Evolutionary conservation across 352 stramenopile genomes (phyloP).

Genomic region (Elongisporangium anandrum): DNA sequence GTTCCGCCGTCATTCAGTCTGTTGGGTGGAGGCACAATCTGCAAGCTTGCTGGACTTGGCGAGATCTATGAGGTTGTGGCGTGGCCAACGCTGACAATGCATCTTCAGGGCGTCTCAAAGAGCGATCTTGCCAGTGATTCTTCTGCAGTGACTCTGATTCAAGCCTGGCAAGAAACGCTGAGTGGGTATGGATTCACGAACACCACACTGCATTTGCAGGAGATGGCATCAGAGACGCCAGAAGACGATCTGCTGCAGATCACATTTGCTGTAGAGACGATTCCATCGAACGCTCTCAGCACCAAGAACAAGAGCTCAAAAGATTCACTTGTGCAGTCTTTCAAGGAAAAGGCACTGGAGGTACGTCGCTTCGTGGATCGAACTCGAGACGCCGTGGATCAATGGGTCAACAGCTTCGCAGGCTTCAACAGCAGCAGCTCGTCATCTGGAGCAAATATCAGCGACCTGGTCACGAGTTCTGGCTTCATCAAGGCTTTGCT

Average conservation of each 20-base stretch:
- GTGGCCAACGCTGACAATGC: slow-evolving; percentile 24
- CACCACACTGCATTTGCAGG: slow-evolving; percentile 19
- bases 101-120: slow-evolving; percentile 13
- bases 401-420: background rate
- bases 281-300: background rate
- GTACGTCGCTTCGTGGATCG: background rate
- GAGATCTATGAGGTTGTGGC: slow-evolving; percentile 39
- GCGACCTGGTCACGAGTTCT: background rate
- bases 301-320: background rate
- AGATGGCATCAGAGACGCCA: slow-evolving; percentile 5
- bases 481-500: slow-evolving; percentile 6
- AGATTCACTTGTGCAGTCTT: background rate
- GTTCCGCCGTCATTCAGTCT: slow-evolving; percentile 20
- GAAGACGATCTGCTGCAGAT: slow-evolving; percentile 7
- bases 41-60: slow-evolving; percentile 19
- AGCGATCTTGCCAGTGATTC: slow-evolving; percentile 4
- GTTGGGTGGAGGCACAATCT: slow-evolving; percentile 20
- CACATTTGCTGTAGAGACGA: slow-evolving; percentile 21
- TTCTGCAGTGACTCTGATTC: slow-evolving; percentile 9
- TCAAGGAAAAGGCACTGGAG: background rate
- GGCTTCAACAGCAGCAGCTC: background rate
- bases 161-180: slow-evolving; percentile 18
- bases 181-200: slow-evolving; percentile 11
- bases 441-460: background rate
- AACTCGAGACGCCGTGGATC: background rate